A percentile compares a stretch with the other conserved stretches of the same genome.
Evolutionary conservation across 2,329 filamentous ascomycete species (phyloP).

Genomic region (Stagonosporopsis cucurbitacearum): DNA sequence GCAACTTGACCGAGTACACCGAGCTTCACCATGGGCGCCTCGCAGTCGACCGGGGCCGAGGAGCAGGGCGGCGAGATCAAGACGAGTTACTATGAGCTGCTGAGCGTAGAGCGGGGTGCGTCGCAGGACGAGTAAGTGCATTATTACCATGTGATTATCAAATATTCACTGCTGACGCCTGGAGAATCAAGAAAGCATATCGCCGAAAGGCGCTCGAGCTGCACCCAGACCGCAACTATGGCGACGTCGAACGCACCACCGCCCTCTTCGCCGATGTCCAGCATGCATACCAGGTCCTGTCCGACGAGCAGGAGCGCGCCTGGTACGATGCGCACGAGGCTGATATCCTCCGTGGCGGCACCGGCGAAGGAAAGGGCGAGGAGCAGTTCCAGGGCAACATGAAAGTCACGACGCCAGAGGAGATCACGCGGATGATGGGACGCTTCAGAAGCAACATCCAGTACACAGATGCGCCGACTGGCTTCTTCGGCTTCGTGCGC

Average conservation of each 20-base stretch:
- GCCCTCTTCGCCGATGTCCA: conserved; percentile 89
- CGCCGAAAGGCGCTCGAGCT: conserved; percentile 87
- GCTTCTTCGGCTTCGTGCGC: conserved; percentile 83
- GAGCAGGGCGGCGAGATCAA: conserved; percentile 33
- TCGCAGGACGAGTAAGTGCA: conserved; percentile 79
- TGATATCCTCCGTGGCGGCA: conserved; percentile 75
- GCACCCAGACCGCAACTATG: conserved; percentile 92
- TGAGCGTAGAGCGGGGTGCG: conserved; percentile 74
- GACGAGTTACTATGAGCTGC: conserved; percentile 84
- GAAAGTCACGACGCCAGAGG: conserved; percentile 78
- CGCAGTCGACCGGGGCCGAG: conserved; percentile 51
- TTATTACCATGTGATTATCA: background rate
- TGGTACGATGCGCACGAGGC: conserved; percentile 98
- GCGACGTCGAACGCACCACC: conserved; percentile 83
- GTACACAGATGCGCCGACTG: conserved; percentile 78
- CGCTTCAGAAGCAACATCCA: conserved; percentile 80
- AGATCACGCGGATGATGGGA: conserved; percentile 78
- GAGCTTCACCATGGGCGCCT: conserved; percentile 52
- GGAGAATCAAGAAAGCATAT: conserved; percentile 93
- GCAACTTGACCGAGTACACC: conserved; percentile 14
- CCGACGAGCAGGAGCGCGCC: conserved; percentile 90
- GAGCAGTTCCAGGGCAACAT: conserved; percentile 71
- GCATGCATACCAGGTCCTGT: conserved; percentile 92
- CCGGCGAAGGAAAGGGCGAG: conserved; percentile 54
- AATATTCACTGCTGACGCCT: background rate